Base-by-base conservation (phyloP, 495 filamentous ascomycete species). In the Podospora pseudocomata region DNA sequence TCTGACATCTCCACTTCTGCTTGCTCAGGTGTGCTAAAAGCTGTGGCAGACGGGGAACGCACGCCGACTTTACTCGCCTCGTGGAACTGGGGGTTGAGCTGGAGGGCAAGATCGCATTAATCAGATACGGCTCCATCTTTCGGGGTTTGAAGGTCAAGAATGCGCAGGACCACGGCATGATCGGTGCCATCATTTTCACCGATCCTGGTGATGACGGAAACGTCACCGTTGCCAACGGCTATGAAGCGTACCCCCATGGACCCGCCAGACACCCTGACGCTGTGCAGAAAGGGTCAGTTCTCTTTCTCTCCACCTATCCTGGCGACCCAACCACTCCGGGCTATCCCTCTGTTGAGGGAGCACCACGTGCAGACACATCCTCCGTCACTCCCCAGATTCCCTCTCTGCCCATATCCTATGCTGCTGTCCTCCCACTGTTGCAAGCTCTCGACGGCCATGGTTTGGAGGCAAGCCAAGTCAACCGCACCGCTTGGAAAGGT, bases 121-220 rank as follows among this genome's bases (percentile, higher is more conserved):
- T 84, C 55, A 92, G 90, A 73, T 97, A 96, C 76, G 92, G 93
- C 2, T 76, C 80, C 4, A 86, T 91, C 60, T 96, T 96, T 77
- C 84, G 93, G 57, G 93, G 91, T 0, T 76, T 96, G 64, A 97
- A 96, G 76, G 87, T 96, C 53, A 94, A 93, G 80, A 86, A 91
- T 63, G 92, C 93, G 7, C 88, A 93, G 71, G 91, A 95, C 65
- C 82, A 92, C 27, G 93, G 93, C 28, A 93, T 94, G 88, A 81
- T 94, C 23, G 92, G 92, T 5, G 86, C 87, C 5, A 74, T 97
- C 49, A 87, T 96, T 19, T 97, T 93, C 75, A 88, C 83, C 26
- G 93, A 97, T 75, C 92, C 93, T 2, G 88, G 87, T 34, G 88
- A 92, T 64, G 93, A 97, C 75, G 91, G 90, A 7, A 80, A 89